Evolutionary conservation across 1,139 yeast species (phyloP), one percentile per base, ranked within the genome.

Genomic region (Kurtzmaniella quercitrusa): DNA sequence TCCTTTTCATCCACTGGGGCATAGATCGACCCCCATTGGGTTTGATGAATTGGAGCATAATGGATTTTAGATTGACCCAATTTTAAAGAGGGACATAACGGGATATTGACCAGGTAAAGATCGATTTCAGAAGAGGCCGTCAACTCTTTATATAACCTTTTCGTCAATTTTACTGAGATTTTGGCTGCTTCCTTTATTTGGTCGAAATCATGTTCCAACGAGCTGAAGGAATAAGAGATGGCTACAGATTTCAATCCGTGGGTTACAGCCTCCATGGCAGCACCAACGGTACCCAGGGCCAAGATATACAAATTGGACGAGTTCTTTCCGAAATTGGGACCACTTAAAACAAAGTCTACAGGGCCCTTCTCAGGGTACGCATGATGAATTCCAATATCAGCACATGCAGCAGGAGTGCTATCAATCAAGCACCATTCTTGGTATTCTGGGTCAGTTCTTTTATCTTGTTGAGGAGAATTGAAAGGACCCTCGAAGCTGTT

Each of bases 261-360:
- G 38, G 93, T 79, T 1, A 86, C 88, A 1, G 93, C 95, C 64
- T 93, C 98, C 90, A 91, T 81, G 0, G 97, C 95, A 1, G 96
- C 98, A 21, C 98, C 98, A 23, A 93, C 86, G 1, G 98, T 93
- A n/a, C 98, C 98, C 54, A 94, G 84, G 10, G 96, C 82, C 56
- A 93, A 77, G 46, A 90, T 86, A 61, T 90, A 93, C 39, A 93
- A 77, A n/a, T 94, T 89, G 34, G 93, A 80, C 2, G 96, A 82
- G 63, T 93, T 93, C 58, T 95, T 80, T 23, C 98, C 98, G 53
- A 85, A 93, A 61, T 93, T 93, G 8, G 98, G 98, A 0, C 98
- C 98, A 45, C 95, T 85, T 16, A 93, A 63, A 3, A 93, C 96
- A 50, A 93, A 68, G 64, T 93, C 98, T 19, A 89, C 79, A 0